Percentiles rank a stretch among this genome's conserved stretches.
Conservation (phyloP, 1,139 yeast genomes). For the Lodderomyces metapsilosis region DNA sequence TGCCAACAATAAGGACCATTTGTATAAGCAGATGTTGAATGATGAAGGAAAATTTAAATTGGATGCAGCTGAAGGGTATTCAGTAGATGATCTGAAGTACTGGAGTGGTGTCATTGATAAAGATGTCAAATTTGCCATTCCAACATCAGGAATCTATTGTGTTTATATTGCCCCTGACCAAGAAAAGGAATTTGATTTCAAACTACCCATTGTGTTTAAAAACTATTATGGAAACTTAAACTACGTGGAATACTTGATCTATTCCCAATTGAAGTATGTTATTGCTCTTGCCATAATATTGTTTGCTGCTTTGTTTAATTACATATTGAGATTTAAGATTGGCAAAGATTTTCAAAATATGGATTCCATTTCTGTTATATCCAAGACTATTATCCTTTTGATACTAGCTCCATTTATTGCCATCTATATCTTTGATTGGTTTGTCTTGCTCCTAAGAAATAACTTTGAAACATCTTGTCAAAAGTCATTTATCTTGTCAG, state of each 20-base stretch:
- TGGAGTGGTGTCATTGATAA: slow-evolving; percentile 13
- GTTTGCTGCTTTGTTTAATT: slow-evolving; percentile 24
- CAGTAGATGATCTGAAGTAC: slow-evolving; percentile 8
- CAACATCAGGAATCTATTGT: slow-evolving; percentile 33
- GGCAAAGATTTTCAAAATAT: slow-evolving; percentile 31
- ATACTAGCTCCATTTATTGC: slow-evolving; percentile 25
- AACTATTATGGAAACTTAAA: slow-evolving; percentile 31
- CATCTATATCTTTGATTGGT: slow-evolving; percentile 12
- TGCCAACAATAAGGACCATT: slow-evolving; percentile 12
- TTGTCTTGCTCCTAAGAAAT: slow-evolving; percentile 21
- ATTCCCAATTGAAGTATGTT: slow-evolving; percentile 20
- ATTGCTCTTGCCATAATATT: slow-evolving; percentile 19
- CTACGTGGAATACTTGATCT: slow-evolving; percentile 19
- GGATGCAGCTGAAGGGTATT: slow-evolving; percentile 7
- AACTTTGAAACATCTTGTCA: slow-evolving; percentile 11
- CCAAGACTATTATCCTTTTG: slow-evolving; percentile 32
- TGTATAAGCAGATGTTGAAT: slow-evolving; percentile 14
- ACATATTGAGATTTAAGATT: slow-evolving; percentile 28
- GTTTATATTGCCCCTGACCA: slow-evolving; percentile 27
- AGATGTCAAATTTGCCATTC: slow-evolving; percentile 15
- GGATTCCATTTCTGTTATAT: slow-evolving; percentile 33
- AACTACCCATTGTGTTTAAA: slow-evolving; percentile 21
- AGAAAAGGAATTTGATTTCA: slow-evolving; percentile 12
- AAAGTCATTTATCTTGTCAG: slow-evolving; percentile 7
- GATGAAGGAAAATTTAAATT: slow-evolving; percentile 12